Conservation (phyloP, 2,329 filamentous ascomycete genomes). For the Aspergillus hortae region DNA sequence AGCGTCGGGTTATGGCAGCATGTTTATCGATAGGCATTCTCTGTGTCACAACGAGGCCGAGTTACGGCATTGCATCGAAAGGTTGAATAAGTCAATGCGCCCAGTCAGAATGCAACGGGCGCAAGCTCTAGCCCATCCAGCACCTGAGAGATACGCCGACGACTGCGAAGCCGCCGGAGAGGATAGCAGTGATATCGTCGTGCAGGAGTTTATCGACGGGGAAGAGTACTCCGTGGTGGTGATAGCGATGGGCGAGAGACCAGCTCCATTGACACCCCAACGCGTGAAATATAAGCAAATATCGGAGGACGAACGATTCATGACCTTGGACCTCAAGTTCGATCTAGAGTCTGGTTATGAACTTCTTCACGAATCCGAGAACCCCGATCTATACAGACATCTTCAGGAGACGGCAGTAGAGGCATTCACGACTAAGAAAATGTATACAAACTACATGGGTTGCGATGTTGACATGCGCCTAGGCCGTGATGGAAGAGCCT, state of each 20-base stretch:
- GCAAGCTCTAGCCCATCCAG: not conserved
- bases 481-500: constrained; percentile 12
- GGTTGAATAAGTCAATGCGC: constrained; percentile 9
- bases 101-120: not conserved
- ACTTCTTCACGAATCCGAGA: constrained; percentile 11
- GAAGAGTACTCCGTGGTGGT: constrained; percentile 18
- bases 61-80: constrained; percentile 5
- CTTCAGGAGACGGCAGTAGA: constrained; percentile 19
- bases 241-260: constrained; percentile 17
- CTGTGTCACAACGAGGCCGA: constrained; percentile 14
- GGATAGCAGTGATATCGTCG: constrained; percentile 14
- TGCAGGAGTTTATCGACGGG: constrained; percentile 20
- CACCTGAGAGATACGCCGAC: not conserved
- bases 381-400: constrained; percentile 15
- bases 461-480: constrained; percentile 21
- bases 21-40: constrained; percentile 17
- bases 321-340: constrained; percentile 22
- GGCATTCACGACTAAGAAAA: constrained; percentile 15
- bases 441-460: constrained; percentile 16
- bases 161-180: not conserved
- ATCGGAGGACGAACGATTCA: constrained; percentile 8
- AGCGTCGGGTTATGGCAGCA: constrained; percentile 17
- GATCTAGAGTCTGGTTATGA: constrained; percentile 14
- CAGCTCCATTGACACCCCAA: constrained; percentile 15
- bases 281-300: constrained; percentile 6